These are phyloP conservation scores for Ascoidea asiatica DNA, from an alignment of 805 yeast genomes.

Conservation along the genomic window DNA sequence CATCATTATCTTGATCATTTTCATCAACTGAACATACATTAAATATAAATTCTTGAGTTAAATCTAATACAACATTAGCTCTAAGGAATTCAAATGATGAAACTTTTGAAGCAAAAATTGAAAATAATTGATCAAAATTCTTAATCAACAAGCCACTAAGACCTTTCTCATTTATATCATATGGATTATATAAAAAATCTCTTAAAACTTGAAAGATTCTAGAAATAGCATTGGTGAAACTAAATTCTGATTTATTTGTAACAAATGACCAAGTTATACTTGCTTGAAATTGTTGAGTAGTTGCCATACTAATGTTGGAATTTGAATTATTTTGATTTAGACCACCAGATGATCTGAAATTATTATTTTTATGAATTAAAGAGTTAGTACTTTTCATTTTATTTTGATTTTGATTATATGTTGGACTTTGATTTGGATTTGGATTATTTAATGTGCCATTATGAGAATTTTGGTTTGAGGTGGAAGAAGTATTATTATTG, in stretches of 20 bases:
- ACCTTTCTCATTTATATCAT: constrained; percentile 16
- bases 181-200: constrained; percentile 20
- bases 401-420: too few relatives aligned
- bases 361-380: too few relatives aligned
- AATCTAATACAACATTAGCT: constrained; percentile 25
- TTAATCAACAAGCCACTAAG: constrained; percentile 10
- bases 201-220: constrained; percentile 22
- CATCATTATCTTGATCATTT: constrained; percentile 11
- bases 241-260: not conserved
- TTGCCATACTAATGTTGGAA: too few relatives aligned
- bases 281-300: not conserved
- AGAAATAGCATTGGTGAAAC: constrained; percentile 13
- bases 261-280: not conserved
- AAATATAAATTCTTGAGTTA: constrained; percentile 21
- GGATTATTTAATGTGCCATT: too few relatives aligned
- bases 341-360: too few relatives aligned
- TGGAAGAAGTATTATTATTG: not conserved
- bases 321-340: too few relatives aligned
- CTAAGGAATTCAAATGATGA: constrained; percentile 25
- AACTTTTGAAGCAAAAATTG: constrained; percentile 21
- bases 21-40: constrained; percentile 8
- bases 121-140: constrained; percentile 22
- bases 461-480: not conserved
- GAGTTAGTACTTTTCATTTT: too few relatives aligned
- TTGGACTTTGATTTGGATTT: too few relatives aligned